phyloP scores from a whole-genome alignment of 1,139 yeast species.

The Blastobotrys apis region DNA sequence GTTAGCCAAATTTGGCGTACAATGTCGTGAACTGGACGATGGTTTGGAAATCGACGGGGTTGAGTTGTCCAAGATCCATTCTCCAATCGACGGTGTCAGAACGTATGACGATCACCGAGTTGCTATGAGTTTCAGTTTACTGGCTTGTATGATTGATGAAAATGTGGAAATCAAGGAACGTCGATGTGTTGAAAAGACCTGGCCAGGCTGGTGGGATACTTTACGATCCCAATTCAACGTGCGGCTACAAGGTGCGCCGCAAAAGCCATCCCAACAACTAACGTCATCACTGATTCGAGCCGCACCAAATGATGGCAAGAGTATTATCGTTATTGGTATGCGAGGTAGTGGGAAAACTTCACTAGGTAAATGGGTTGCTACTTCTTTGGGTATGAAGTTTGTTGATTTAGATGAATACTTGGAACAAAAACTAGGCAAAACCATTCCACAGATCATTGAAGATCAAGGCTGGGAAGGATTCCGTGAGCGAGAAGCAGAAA shows the following conservation, averaged over 20 bases:
- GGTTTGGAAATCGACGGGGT: constrained; percentile 82
- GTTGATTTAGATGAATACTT: constrained; percentile 75
- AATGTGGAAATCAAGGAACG: constrained; percentile 76
- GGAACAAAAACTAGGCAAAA: constrained; percentile 50
- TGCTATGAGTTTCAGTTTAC: constrained; percentile 92
- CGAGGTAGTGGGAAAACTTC: constrained; percentile 97
- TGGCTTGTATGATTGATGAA: constrained; percentile 56
- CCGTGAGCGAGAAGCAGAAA: constrained; percentile 60
- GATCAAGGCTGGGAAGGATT: constrained; percentile 82
- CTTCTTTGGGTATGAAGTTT: constrained; percentile 63
- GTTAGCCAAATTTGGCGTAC: constrained; percentile 84
- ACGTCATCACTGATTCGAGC: constrained; percentile 1
- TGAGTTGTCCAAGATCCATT: constrained; percentile 38
- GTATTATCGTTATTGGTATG: constrained; percentile 90
- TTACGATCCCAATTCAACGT: constrained; percentile 66
- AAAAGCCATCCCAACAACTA: constrained; percentile 5
- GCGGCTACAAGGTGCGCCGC: constrained; percentile 53
- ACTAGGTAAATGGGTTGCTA: constrained; percentile 75
- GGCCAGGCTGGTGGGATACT: constrained; percentile 99
- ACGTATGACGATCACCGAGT: constrained; percentile 96
- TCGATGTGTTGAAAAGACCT: constrained; percentile 91
- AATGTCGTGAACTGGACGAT: constrained; percentile 79
- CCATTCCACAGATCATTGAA: constrained; percentile 65
- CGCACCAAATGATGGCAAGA: constrained; percentile 42
- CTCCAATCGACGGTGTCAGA: constrained; percentile 51